Conservation (phyloP, 169 alveolate genomes). For the Cytauxzoon felis region DNA sequence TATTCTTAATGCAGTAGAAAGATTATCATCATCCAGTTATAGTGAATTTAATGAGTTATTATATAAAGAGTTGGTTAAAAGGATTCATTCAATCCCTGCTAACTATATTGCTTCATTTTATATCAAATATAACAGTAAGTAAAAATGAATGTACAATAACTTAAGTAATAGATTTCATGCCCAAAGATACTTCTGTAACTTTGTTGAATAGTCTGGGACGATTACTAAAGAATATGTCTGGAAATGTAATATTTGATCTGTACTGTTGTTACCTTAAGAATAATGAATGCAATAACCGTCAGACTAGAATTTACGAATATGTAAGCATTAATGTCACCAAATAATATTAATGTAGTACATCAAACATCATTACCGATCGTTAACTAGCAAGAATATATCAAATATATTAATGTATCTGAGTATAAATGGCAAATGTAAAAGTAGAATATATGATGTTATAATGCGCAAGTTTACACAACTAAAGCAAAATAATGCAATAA, state of each 20-base stretch:
- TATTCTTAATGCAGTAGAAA: too few species aligned
- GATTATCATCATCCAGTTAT: background rate
- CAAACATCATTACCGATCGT: background rate
- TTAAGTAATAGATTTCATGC: conserved; percentile 7
- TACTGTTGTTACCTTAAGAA: conserved; percentile 29
- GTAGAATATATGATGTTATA: conserved; percentile 10
- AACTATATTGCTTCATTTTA: conserved; percentile 8
- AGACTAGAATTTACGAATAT: conserved; percentile 6
- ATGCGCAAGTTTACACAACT: conserved; percentile 18
- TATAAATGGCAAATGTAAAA: conserved; percentile 17
- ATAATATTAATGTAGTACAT: background rate
- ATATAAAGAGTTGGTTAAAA: background rate
- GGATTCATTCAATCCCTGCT: background rate
- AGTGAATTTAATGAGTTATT: background rate
- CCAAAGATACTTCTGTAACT: background rate
- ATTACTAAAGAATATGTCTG: background rate
- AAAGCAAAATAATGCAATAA: background rate
- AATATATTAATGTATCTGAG: conserved; percentile 43
- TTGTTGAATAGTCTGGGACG: background rate
- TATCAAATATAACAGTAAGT: conserved; percentile 2
- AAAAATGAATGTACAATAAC: background rate
- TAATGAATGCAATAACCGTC: background rate
- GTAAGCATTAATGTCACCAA: background rate
- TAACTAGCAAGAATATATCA: conserved; percentile 44
- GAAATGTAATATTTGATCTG: conserved; percentile 26